Conservation (phyloP, 805 yeast species). For the Tetrapisispora taiwanensis region DNA sequence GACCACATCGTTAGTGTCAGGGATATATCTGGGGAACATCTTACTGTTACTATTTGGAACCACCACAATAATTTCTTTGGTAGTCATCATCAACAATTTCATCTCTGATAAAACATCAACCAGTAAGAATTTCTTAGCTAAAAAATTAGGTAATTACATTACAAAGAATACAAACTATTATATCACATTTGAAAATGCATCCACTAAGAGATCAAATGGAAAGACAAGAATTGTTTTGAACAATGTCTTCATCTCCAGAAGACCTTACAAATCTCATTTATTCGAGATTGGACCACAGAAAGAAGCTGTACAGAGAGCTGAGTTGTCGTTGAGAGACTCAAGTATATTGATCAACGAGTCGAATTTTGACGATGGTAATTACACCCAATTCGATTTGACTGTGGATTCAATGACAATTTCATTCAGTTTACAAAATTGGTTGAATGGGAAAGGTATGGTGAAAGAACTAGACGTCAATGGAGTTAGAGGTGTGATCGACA, state of each 20-base stretch:
- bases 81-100: conserved; percentile 44
- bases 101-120: conserved; percentile 47
- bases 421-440: conserved; percentile 74
- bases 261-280: conserved; percentile 48
- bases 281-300: conserved; percentile 67
- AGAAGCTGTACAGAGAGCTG: conserved; percentile 54
- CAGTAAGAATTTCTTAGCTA: conserved; percentile 66
- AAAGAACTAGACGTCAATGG: conserved; percentile 76
- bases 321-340: conserved; percentile 25
- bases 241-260: conserved; percentile 73
- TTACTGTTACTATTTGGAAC: conserved; percentile 75
- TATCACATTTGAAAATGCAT: conserved; percentile 86
- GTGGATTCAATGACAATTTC: conserved; percentile 78
- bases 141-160: conserved; percentile 67
- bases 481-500: conserved; percentile 82
- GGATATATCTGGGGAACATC: conserved; percentile 85
- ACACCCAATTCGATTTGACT: conserved; percentile 88
- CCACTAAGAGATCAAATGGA: conserved; percentile 82
- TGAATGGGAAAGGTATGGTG: conserved; percentile 80
- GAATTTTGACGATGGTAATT: conserved; percentile 76
- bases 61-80: conserved; percentile 72
- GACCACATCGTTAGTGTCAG: conserved; percentile 69
- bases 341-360: conserved; percentile 28
- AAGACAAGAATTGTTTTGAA: conserved; percentile 54
- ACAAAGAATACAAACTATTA: conserved; percentile 74